Conservation (phyloP, 2,329 filamentous ascomycete species). For the Fusarium sp. region DNA sequence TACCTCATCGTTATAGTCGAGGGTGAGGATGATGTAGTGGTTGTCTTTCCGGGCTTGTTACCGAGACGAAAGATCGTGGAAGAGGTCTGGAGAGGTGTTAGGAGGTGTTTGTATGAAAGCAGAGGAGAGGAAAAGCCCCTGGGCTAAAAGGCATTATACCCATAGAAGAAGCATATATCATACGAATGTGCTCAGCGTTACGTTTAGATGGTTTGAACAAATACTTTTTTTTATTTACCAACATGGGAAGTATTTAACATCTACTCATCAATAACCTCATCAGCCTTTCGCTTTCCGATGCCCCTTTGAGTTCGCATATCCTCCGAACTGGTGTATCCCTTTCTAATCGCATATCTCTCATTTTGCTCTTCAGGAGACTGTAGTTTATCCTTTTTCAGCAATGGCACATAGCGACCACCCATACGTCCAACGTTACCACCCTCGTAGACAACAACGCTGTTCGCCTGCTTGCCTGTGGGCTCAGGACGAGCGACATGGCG, state of each 20-base stretch:
- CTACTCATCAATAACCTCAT: conserved; percentile 41
- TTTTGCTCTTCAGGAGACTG: conserved; percentile 66
- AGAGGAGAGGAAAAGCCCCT: conserved; percentile 48
- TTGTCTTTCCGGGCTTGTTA: conserved; percentile 89
- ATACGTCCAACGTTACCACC: conserved; percentile 64
- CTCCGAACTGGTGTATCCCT: conserved; percentile 65
- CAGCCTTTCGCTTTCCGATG: conserved; percentile 47
- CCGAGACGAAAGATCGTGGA: conserved; percentile 82
- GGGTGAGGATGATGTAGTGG: conserved; percentile 86
- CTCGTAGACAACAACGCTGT: conserved; percentile 58
- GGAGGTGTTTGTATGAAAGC: conserved; percentile 79
- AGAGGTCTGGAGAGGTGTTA: conserved; percentile 87
- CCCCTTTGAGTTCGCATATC: conserved; percentile 56
- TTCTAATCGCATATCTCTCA: conserved; percentile 69
- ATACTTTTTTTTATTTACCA: conserved; percentile 8
- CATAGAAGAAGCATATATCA: conserved; percentile 1
- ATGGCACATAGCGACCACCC: conserved; percentile 64
- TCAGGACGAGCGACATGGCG: conserved; percentile 24
- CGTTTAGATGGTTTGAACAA: not conserved
- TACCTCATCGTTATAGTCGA: conserved; percentile 92
- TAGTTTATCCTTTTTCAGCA: conserved; percentile 63
- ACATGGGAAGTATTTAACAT: conserved; percentile 4
- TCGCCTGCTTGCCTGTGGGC: conserved; percentile 32
- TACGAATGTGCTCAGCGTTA: conserved; percentile 1
- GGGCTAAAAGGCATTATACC: conserved; percentile 19